Evolutionary conservation across 306 rosid genomes (phyloP).

Genomic region (Dicorynia guianensis): DNA sequence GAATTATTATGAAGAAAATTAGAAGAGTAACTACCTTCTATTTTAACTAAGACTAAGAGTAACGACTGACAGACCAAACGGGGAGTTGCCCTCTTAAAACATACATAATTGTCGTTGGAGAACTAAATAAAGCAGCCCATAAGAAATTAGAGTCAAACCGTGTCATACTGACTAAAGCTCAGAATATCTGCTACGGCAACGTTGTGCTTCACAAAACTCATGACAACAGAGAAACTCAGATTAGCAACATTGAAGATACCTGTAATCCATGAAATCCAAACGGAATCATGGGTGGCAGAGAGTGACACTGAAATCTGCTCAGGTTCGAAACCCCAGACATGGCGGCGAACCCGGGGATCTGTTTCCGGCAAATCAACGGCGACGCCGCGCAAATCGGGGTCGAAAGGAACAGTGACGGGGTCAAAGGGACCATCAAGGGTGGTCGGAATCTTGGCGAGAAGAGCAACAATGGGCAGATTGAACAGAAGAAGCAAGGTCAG

Average conservation of each 20-base stretch:
- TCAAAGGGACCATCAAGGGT: constrained; percentile 80
- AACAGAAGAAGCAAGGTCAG: constrained; percentile 11
- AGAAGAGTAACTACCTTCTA: too few species aligned
- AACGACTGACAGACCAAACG: too few species aligned
- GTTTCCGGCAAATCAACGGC: constrained; percentile 71
- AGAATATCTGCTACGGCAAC: too few species aligned
- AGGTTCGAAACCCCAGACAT: constrained; percentile 62
- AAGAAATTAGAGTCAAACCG: too few species aligned
- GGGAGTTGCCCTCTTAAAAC: too few species aligned
- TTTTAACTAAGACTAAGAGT: too few species aligned
- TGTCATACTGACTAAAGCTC: too few species aligned
- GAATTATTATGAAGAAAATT: too few species aligned
- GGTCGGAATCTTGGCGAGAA: constrained; percentile 53
- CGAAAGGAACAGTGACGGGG: constrained; percentile 74
- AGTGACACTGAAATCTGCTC: constrained; percentile 86
- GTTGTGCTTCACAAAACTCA: too few species aligned
- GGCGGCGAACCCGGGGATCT: constrained; percentile 73
- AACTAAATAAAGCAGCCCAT: too few species aligned
- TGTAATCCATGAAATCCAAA: constrained; percentile 89
- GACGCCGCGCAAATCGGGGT: constrained; percentile 58
- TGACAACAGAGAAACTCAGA: too few species aligned
- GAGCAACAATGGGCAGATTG: constrained; percentile 9
- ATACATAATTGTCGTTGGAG: too few species aligned
- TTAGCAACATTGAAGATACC: constrained; percentile 43
- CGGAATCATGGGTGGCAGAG: constrained; percentile 63